Evolutionary conservation across 306 rosid species (phyloP).

Genomic region (Lagenaria siceraria): DNA sequence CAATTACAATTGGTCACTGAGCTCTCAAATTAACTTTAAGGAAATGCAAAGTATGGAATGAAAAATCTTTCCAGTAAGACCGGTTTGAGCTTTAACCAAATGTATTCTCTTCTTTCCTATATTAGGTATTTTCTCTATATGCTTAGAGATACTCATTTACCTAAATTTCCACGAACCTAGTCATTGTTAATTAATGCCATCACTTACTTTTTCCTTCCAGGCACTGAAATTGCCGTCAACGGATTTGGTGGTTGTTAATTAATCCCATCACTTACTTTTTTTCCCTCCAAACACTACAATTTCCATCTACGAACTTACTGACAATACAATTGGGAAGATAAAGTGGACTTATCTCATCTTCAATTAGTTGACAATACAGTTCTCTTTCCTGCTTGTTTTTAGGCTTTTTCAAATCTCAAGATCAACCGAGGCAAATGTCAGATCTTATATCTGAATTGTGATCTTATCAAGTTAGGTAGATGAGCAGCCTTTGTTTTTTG

Average conservation of each 20-base stretch:
- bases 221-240: neutral
- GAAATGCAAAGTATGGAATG: neutral
- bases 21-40: neutral
- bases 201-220: neutral
- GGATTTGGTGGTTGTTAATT: no score
- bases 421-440: neutral
- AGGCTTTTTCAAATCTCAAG: neutral
- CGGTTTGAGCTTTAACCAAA: neutral
- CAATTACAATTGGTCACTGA: neutral
- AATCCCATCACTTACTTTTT: no score
- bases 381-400: neutral
- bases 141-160: neutral
- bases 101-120: neutral
- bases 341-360: neutral
- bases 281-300: neutral
- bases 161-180: neutral
- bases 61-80: neutral
- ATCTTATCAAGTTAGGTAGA: neutral
- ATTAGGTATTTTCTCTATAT: neutral
- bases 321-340: neutral
- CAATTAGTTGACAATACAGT: neutral
- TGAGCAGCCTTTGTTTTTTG: neutral
- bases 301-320: neutral
- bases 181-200: neutral
- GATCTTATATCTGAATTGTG: neutral